Evolutionary conservation across 139 green algal species (phyloP), one percentile per base, ranked within the genome.

Genomic region (Chara braunii): DNA sequence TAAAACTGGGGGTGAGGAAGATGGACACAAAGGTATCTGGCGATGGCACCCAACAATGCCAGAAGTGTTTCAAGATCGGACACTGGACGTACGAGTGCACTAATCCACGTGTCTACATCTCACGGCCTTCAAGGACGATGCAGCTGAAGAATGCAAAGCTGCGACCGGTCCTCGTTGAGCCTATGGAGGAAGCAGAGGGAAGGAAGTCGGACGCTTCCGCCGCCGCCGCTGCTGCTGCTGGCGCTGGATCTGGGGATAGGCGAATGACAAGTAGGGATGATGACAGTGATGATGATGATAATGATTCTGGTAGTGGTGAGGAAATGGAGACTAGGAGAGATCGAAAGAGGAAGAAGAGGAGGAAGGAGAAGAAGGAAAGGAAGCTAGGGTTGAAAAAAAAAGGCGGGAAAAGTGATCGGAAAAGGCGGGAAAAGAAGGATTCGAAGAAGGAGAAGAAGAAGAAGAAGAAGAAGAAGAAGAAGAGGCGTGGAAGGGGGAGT

Each of bases 51-150:
- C 67, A 76, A 44, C 58, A 64, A 60, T 76, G 67, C 40, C 67
- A 76, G 58, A 73, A 73, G 67, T 76, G 67, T 52, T 72, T 57
- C 37, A 67, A 67, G 36, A 22, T 61, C 32, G 67, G 67, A 22
- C 67, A 76, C 36, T 76, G 67, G 67, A 76, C 67, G 32, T 76
- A 76, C 28, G 67, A 76, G 50, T 76, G 67, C 60, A 76, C 69
- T 58, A 76, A 76, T 45, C 58, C 69, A 9, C 58, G 67, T 23
- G 67, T 76, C 30, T 76, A 76, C 37, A 52, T 72, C 12, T 14
- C 34, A 30, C 28, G 67, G 40, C 67, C 67, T n/a, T 42, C 67
- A 4, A 31, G 67, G 22, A 64, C 67, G 5, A 51, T 64, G 35
- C 67, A 74, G 57, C 60, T 76, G 18, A 72, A 74, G 8, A 63